Evolutionary conservation across 2,329 filamentous ascomycete genomes (phyloP), one percentile per base, ranked within the genome.

Genomic region (Arthrobotrys musiformis): DNA sequence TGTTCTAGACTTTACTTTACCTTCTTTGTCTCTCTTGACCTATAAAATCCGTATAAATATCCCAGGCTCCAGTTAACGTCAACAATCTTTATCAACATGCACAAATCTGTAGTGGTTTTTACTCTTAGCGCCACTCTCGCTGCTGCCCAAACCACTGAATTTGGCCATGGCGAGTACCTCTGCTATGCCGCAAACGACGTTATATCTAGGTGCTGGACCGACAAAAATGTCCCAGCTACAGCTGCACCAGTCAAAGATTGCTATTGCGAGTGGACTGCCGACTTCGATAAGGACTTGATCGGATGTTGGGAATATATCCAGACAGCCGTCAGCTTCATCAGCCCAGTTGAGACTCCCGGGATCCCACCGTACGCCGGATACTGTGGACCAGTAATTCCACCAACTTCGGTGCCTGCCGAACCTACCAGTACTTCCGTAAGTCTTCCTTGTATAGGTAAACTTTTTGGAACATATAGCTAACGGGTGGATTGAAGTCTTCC

Each of bases 221-320:
- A 68, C 19, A 56, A 58, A 13, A 58, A 37, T 17, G 63, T 68
- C 24, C 63, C 63, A 1, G 63, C 63, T 1, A 68, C 63, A 6
- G 63, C 50, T 17, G 50, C 50, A 4, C 63, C 50, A 9, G 50
- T 68, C 35, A 68, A 68, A 19, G 48, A 68, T 15, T 68, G 63
- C 37, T 68, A 58, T n/a, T 68, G 63, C 63, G 50, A 58, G 19
- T 68, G 63, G 63, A 44, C 63, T n/a, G 63, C 63, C 24, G 50
- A 68, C 28, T 68, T 68, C 13, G 63, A 68, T n/a, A 50, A 68
- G n/a, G 63, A 68, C 30, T 19, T 68, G 35, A 58, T 46, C 15
- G 63, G 50, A 2, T 68, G 63, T 46, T 68, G 63, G 63, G 63
- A 68, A 50, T 68, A 68, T 30, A 68, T 68, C 30, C 63, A 68